Conservation (phyloP, 352 stramenopile species). For the Phytophthora ramorum region DNA sequence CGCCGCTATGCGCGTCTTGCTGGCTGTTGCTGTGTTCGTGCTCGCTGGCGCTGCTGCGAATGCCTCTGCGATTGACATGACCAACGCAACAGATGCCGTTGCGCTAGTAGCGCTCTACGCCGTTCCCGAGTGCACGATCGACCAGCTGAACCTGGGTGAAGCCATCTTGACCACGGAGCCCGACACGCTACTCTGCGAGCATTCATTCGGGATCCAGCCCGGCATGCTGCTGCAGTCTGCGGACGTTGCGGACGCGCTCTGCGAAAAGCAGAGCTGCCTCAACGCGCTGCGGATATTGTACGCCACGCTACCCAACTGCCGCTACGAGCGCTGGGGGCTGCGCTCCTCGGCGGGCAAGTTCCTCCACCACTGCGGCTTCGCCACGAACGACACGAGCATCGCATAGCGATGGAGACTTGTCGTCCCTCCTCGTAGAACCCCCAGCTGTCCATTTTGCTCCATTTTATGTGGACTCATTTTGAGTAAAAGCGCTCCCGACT, state of each 20-base stretch:
- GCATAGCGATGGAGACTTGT: slow-evolving; percentile 5
- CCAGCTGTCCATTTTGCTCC: slow-evolving; percentile 8
- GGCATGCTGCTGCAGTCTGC: slow-evolving; percentile 50
- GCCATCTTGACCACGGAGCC: slow-evolving; percentile 52
- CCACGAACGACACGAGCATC: slow-evolving; percentile 30
- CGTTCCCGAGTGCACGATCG: slow-evolving; percentile 47
- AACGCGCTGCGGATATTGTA: slow-evolving; percentile 54
- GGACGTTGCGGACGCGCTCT: slow-evolving; percentile 40
- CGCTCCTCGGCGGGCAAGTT: slow-evolving; percentile 37
- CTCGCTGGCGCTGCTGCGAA: not conserved
- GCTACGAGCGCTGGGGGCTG: slow-evolving; percentile 52
- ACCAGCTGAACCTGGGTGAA: slow-evolving; percentile 43
- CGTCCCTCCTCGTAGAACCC: not conserved
- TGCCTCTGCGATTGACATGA: not conserved
- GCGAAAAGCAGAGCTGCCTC: slow-evolving; percentile 43
- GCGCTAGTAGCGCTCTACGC: slow-evolving; percentile 14
- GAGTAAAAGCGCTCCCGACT: slow-evolving; percentile 15
- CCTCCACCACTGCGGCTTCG: slow-evolving; percentile 54
- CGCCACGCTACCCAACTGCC: slow-evolving; percentile 55
- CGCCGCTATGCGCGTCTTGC: slow-evolving; percentile 1
- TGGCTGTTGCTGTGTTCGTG: slow-evolving; percentile 7
- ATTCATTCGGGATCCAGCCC: slow-evolving; percentile 35
- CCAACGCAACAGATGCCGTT: slow-evolving; percentile 15
- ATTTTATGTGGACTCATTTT: not conserved
- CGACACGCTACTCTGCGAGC: slow-evolving; percentile 56